phyloP scores from a whole-genome alignment of 2,329 filamentous ascomycete genomes.

The Ceratocystis papillata region DNA sequence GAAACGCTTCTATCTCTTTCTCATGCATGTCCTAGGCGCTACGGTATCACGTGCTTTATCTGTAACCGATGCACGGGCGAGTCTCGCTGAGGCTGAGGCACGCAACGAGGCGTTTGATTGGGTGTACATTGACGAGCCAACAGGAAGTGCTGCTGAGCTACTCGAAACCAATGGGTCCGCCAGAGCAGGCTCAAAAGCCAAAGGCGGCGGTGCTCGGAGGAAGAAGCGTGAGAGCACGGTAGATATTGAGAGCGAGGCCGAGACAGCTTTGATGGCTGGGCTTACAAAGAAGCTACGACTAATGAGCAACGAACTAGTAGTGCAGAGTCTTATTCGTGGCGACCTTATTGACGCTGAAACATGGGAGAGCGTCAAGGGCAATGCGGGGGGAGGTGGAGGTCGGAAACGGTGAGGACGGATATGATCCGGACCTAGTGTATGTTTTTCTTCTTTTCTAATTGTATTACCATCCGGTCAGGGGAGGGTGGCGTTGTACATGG shows the following conservation, averaged over 20 bases:
- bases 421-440: neutral
- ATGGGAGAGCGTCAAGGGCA: conserved; percentile 20
- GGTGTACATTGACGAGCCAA: conserved; percentile 65
- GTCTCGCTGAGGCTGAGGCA: conserved; percentile 36
- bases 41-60: conserved; percentile 55
- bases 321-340: conserved; percentile 85
- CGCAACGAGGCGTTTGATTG: conserved; percentile 50
- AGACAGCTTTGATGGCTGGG: neutral
- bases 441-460: conserved; percentile 6
- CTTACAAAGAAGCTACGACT: conserved; percentile 49
- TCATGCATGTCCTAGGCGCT: conserved; percentile 69
- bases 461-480: neutral
- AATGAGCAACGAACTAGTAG: conserved; percentile 73
- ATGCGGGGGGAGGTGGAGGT: neutral
- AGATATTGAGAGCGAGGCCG: conserved; percentile 7
- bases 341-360: conserved; percentile 57
- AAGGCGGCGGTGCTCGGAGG: conserved; percentile 23
- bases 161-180: conserved; percentile 30
- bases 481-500: neutral
- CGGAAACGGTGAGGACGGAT: conserved; percentile 2
- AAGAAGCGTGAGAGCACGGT: conserved; percentile 26
- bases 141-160: conserved; percentile 43
- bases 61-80: conserved; percentile 51
- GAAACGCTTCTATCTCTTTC: conserved; percentile 64
- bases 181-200: neutral